Base-by-base conservation (phyloP, 768 basidiomycete species). In the Suillus paluster region DNA sequence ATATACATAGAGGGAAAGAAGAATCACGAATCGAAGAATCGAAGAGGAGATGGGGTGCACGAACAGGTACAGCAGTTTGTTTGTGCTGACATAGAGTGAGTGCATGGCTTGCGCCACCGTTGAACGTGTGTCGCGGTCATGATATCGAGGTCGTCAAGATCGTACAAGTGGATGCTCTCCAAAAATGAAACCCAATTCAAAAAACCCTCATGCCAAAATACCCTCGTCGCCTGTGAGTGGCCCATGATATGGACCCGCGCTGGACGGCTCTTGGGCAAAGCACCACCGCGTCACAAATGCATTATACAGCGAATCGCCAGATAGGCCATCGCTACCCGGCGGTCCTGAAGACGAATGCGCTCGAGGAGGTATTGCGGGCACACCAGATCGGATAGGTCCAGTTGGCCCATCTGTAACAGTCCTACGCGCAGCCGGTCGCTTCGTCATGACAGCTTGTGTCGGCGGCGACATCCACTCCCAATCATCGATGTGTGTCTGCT, bases 231-330 rank as follows among this genome's bases (percentile, higher is more conserved):
- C 55, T 25, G 14, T 17, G 5, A 8, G 23, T 14, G 36, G n/a
- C 27, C 56, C 39, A 10, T 55, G 54, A 57, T 68, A 70, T 2
- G n/a, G 19, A 27, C 55, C 62, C 9, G 50, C 63, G 59, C 59
- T 78, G 58, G 67, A 78, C 70, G 71, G 71, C 57, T 50, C 79
- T 65, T 83, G 80, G 9, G 86, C 86, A 72, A 90, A 90, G 71
- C 88, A 89, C 88, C 88, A 90, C 70, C 87, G 83, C 59, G 77
- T 67, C 55, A 89, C 83, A 62, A 89, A 85, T 25, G 86, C 85
- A 58, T 88, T 81, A 67, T 89, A 89, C 17, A 75, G 73, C 33
- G 76, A 70, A 46, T 77, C 74, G 79, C 59, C 66, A 45, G 45
- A 19, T 14, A 61, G 7, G 11, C 30, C 45, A 11, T 49, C 58